Base-by-base conservation (phyloP, 1,284 basidiomycete species). In the Rhodotorula sp. region DNA sequence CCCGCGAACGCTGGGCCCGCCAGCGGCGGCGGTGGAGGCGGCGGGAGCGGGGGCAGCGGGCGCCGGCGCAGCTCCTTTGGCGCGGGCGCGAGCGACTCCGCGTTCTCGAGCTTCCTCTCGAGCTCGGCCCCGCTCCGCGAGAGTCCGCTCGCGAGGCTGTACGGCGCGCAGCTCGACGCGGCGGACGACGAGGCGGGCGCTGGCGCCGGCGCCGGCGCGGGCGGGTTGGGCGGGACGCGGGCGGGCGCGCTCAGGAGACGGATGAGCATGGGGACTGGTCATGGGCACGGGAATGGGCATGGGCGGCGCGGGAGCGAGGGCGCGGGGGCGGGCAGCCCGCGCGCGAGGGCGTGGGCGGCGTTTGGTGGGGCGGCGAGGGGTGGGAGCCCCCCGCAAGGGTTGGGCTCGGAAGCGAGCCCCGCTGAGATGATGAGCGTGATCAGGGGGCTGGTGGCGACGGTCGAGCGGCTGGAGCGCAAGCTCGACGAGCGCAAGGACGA, bases 141-240 rank as follows among this genome's bases (percentile, higher is more conserved):
- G 19, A 69, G 67, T n/a, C 76, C 76, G n/a, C 57, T 77, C 22
- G 63, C 69, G 22, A 50, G 72, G 29, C 36, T 75, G 48, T 75
- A 73, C 50, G 44, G 58, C 25, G 44, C 51, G 17, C 71, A 48
- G 17, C 21, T 34, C 9, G 39, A 41, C 15, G 48, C 39, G 19
- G 61, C 41, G 15, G 64, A 59, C 29, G 27, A 32, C 39, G 56
- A 3, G 34, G 37, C n/a, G 29, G 48, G n/a, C 25, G 34, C 22
- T 17, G 39, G 32, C 17, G 37, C 36, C 10, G 39, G 39, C 17
- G 39, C 39, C 10, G 39, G 39, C 17, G 39, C 39, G 44, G 15
- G 4, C 36, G 61, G 7, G 36, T 22, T 15, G 25, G 44, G 8
- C 22, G 61, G 19, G 19, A 37, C 55, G 63, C 12, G 46, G 22